Evolutionary conservation across 495 filamentous ascomycete species (phyloP), one percentile per base, ranked within the genome.

Genomic region (Chaetomidium leptoderma): DNA sequence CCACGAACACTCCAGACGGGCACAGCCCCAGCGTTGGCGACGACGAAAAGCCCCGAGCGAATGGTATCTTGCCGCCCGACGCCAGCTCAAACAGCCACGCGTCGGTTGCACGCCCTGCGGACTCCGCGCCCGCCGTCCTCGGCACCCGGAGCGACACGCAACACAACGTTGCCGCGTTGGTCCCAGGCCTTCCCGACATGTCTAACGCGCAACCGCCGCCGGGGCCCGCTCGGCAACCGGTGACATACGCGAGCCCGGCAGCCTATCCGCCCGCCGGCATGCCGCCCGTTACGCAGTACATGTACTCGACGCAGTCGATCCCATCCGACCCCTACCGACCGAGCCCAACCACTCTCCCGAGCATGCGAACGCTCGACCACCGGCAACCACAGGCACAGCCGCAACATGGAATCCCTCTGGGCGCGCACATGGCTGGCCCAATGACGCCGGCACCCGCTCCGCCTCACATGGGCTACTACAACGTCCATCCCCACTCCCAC

Each of bases 301-400:
- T 84, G 61, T 76, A 80, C 44, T 62, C 70, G 36, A 59, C 66
- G 9, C 76, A 79, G 46, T 24, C 62, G 32, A 53, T 60, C 42
- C 58, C 66, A 24, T 47, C 58, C n/a, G 68, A 69, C 37, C 64
- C 62, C 16, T 70, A 69, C 64, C 68, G 68, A 42, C 64, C 66
- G 48, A 61, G 32, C 26, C 76, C 83, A 19, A 72, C 86, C 47
- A 79, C 82, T 37, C 74, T 89, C n/a, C 86, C 86, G 47, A 85
- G 83, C 61, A 86, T 89, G 74, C 83, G 78, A 53, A 79, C 78
- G 5, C 72, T 83, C 63, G 80, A 83, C 55, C 66, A 45, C 65
- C 67, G 59, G 55, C 70, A 51, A 54, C 68, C 65, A 24, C 70
- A 70, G 4, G 64, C 66, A 37, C 69, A 58, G 23, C 66, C 69